Evolutionary conservation across 495 filamentous ascomycete genomes (phyloP), one percentile per base, ranked within the genome.

Genomic region (Lasiosphaeriaceae sp.): DNA sequence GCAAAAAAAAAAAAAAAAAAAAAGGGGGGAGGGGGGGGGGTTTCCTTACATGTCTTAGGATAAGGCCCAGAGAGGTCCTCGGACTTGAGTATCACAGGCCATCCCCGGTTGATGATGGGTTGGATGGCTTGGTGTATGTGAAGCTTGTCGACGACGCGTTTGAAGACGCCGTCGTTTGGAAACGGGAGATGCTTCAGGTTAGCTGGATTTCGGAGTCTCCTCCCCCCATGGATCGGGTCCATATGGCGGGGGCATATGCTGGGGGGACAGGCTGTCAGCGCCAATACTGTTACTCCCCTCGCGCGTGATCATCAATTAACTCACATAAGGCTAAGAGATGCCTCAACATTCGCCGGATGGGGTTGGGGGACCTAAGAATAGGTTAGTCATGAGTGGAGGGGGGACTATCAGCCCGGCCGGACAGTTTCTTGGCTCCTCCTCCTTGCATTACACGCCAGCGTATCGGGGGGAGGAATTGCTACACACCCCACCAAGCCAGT

Each of bases 31-130:
- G n/a, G n/a, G n/a, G n/a, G n/a, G n/a, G n/a, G n/a, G n/a, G n/a
- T n/a, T n/a, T n/a, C n/a, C n/a, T n/a, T 37, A 37, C n/a, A n/a
- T n/a, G n/a, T n/a, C n/a, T n/a, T n/a, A n/a, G n/a, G n/a, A n/a
- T n/a, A n/a, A n/a, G n/a, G n/a, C n/a, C n/a, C n/a, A n/a, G n/a
- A n/a, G n/a, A n/a, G n/a, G n/a, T n/a, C n/a, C n/a, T n/a, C n/a
- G n/a, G n/a, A n/a, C 34, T 37, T 37, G 49, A 55, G 23, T 11
- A 55, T 55, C 16, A 37, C 46, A 23, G 52, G 23, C 52, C 52
- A 55, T 47, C 52, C 52, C 22, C 52, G 52, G 23, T 55, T 55
- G 22, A 47, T 47, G 43, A 55, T 47, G 41, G 43, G 35, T n/a
- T 31, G 2, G 22, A 19, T 34, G 3, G 24, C 41, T 47, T 55